phyloP scores from a whole-genome alignment of 345 rosid genomes.

The Populus simonii region DNA sequence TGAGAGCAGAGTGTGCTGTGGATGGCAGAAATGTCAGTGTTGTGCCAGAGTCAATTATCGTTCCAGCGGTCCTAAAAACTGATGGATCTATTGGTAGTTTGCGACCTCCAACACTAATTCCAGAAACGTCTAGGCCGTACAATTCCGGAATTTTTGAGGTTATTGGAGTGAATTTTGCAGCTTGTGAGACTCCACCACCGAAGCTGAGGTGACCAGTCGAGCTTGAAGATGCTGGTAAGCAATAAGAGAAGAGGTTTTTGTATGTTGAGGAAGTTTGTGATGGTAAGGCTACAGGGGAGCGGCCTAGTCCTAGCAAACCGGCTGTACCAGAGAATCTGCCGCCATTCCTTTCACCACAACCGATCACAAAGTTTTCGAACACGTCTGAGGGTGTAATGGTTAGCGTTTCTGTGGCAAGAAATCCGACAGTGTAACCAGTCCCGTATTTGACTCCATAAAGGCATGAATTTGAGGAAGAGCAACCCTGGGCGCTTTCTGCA shows the following conservation, averaged over 20 bases:
- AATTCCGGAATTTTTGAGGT: too few species aligned
- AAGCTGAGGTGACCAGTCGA: neutral
- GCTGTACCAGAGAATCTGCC: neutral
- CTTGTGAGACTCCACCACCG: neutral
- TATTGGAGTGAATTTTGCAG: neutral
- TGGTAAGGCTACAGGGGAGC: neutral
- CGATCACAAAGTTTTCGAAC: neutral
- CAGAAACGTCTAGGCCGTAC: neutral
- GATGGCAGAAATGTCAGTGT: constrained; percentile 19
- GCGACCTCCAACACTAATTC: neutral
- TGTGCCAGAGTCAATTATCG: constrained; percentile 33
- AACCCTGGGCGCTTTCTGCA: neutral
- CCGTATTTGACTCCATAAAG: neutral
- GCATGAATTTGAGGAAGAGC: neutral
- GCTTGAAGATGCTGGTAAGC: neutral
- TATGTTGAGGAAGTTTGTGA: neutral
- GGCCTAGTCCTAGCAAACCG: neutral
- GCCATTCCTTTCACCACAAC: neutral
- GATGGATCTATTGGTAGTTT: neutral
- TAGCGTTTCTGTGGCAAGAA: neutral
- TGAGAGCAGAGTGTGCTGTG: neutral
- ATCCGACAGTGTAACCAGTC: neutral
- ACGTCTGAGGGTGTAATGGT: neutral
- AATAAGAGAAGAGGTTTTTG: neutral
- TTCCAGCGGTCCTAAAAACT: neutral